phyloP scores from a whole-genome alignment of 1,139 yeast species.

The Zygosaccharomyces sapae region DNA sequence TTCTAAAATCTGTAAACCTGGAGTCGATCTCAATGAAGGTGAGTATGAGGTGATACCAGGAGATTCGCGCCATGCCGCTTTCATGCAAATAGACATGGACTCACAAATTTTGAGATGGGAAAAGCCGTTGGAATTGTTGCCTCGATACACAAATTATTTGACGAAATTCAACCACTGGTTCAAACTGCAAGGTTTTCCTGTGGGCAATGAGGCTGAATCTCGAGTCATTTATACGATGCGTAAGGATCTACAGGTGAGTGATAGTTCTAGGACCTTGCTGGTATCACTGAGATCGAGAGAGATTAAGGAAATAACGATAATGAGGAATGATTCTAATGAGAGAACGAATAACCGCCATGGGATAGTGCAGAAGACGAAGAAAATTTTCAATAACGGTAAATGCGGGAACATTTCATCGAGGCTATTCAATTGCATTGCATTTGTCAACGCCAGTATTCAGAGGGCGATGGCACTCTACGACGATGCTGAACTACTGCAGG shows the following conservation, averaged over 20 bases:
- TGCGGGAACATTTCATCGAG: slow-evolving; percentile 24
- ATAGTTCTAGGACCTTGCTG: slow-evolving; percentile 33
- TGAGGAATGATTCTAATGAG: slow-evolving; percentile 33
- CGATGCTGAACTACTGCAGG: slow-evolving; percentile 15
- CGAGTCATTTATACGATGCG: slow-evolving; percentile 53
- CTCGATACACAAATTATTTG: slow-evolving; percentile 30
- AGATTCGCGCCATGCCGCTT: slow-evolving; percentile 24
- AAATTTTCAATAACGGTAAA: slow-evolving; percentile 32
- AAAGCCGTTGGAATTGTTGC: slow-evolving; percentile 26
- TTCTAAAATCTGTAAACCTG: slow-evolving; percentile 22
- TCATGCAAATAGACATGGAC: slow-evolving; percentile 24
- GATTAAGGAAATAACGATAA: slow-evolving; percentile 46
- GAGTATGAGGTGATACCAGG: slow-evolving; percentile 17
- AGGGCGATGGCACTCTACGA: slow-evolving; percentile 25
- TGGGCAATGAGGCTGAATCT: slow-evolving; percentile 49
- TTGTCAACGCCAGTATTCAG: slow-evolving; percentile 24
- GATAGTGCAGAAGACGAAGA: slow-evolving; percentile 28
- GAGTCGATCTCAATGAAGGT: slow-evolving; percentile 8
- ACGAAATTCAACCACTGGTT: slow-evolving; percentile 35
- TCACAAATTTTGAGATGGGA: slow-evolving; percentile 7
- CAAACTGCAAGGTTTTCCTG: slow-evolving; percentile 40
- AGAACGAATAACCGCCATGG: slow-evolving; percentile 12
- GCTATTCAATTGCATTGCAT: slow-evolving; percentile 23
- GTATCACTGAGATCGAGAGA: slow-evolving; percentile 56
- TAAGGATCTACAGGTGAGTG: slow-evolving; percentile 42